A percentile compares a stretch with the other conserved stretches of the same genome.
Evolutionary conservation across 176 grass and related monocot genomes (phyloP).

Genomic region (Metroxylon sagu): DNA sequence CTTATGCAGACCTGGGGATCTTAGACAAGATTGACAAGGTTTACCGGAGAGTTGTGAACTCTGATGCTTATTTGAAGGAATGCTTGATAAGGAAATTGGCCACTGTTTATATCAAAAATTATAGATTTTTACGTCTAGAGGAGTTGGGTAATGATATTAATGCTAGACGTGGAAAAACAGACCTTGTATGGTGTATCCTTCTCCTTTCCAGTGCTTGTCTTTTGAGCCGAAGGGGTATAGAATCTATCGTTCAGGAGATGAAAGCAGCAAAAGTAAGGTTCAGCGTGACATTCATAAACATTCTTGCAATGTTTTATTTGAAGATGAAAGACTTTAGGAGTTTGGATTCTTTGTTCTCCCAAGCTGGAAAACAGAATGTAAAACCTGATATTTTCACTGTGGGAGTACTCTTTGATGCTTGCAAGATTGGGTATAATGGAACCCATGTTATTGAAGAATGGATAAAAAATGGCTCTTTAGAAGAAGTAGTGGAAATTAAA

Average conservation of each 20-base stretch:
- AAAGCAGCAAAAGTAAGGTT: conserved; percentile 8
- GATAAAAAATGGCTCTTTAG: conserved; percentile 8
- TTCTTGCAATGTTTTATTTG: conserved; percentile 22
- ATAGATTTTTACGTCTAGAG: conserved; percentile 14
- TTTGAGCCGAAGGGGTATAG: conserved; percentile 21
- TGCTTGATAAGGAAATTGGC: conserved; percentile 21
- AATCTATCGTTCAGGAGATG: conserved; percentile 19
- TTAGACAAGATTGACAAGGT: conserved; percentile 24
- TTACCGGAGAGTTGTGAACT: conserved; percentile 9
- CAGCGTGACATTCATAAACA: conserved; percentile 10
- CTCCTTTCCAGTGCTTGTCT: conserved; percentile 22
- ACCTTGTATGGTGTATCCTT: conserved; percentile 23
- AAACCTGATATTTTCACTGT: conserved; percentile 25
- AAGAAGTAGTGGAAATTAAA: conserved; percentile 5
- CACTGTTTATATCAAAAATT: conserved; percentile 13
- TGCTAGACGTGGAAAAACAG: conserved; percentile 8
- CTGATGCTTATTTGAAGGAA: conserved; percentile 15
- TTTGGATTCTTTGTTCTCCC: conserved; percentile 3
- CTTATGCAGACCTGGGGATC: conserved; percentile 24
- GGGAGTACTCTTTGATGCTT: conserved; percentile 25
- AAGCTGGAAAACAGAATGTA: conserved; percentile 8
- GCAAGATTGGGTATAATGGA: conserved; percentile 25
- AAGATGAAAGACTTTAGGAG: conserved; percentile 18
- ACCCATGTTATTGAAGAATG: conserved; percentile 15
- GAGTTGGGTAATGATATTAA: conserved; percentile 21